These are phyloP conservation scores for Wakefieldia striispora DNA, from an alignment of 768 basidiomycete species.

Conservation along the genomic window DNA sequence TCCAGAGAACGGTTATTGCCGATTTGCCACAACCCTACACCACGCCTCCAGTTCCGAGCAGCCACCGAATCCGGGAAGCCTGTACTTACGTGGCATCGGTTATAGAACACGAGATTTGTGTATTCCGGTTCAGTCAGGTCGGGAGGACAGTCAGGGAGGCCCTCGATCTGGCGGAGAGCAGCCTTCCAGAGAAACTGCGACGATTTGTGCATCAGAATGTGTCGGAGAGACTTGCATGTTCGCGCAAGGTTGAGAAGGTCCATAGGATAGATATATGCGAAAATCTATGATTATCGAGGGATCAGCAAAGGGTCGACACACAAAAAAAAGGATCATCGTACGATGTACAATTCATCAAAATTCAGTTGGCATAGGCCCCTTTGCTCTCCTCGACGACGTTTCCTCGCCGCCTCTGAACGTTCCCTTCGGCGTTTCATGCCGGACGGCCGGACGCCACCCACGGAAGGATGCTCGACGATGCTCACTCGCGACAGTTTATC, in stretches of 20 bases:
- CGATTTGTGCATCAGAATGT: constrained; percentile 34
- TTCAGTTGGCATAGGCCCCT: too few relatives aligned
- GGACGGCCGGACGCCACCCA: too few relatives aligned
- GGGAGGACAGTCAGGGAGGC: constrained; percentile 42
- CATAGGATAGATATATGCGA: constrained; percentile 37
- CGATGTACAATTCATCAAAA: too few relatives aligned
- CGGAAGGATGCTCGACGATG: too few relatives aligned
- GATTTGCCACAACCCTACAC: constrained; percentile 11
- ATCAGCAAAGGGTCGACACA: not conserved
- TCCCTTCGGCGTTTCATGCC: too few relatives aligned
- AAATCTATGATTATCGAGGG: constrained; percentile 32
- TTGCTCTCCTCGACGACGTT: too few relatives aligned
- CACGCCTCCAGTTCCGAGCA: not conserved
- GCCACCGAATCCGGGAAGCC: not conserved
- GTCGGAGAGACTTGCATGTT: constrained; percentile 40
- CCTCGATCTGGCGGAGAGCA: constrained; percentile 32
- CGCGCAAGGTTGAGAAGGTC: constrained; percentile 36
- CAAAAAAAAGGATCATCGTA: not conserved
- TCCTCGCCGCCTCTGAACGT: too few relatives aligned
- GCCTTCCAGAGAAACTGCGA: constrained; percentile 27
- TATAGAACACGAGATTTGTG: constrained; percentile 38
- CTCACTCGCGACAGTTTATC: too few relatives aligned
- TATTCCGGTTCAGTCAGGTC: constrained; percentile 47
- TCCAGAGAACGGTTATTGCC: constrained; percentile 11
- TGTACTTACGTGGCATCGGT: constrained; percentile 24